Evolutionary conservation across 164 flowering plant species (phyloP).

Genomic region (Kingdonia uniflora): DNA sequence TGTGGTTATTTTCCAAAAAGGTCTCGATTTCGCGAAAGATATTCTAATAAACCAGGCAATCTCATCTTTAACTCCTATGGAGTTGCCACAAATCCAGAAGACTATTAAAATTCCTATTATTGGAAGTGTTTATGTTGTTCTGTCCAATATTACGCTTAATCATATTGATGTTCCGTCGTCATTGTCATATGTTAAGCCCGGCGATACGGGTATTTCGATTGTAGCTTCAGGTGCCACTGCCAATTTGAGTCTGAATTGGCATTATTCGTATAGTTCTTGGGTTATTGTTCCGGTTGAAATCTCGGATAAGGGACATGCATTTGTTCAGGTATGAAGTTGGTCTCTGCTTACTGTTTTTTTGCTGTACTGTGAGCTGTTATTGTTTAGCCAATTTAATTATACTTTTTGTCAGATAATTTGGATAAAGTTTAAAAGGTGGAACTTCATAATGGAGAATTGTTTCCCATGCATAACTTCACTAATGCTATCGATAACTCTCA

Average conservation of each 20-base stretch:
- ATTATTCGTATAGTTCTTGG: constrained; percentile 59
- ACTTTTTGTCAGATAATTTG: too few relatives aligned
- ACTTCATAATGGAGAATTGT: too few relatives aligned
- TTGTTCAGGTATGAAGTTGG: constrained; percentile 40
- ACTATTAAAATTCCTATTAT: constrained; percentile 47
- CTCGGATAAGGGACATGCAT: constrained; percentile 61
- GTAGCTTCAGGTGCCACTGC: constrained; percentile 60
- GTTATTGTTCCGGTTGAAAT: constrained; percentile 38
- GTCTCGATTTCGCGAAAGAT: constrained; percentile 66
- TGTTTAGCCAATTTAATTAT: too few relatives aligned
- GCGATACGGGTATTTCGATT: constrained; percentile 50
- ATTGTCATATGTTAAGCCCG: constrained; percentile 40
- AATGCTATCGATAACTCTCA: too few relatives aligned
- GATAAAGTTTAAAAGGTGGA: too few relatives aligned
- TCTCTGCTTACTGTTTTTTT: background rate
- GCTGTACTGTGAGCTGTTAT: too few relatives aligned
- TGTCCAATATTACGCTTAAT: constrained; percentile 50
- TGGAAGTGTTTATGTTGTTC: constrained; percentile 40
- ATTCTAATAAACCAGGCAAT: constrained; percentile 46
- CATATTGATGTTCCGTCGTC: constrained; percentile 34
- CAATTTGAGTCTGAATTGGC: constrained; percentile 68
- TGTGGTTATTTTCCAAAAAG: constrained; percentile 39
- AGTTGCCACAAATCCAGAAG: constrained; percentile 45
- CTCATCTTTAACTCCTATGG: constrained; percentile 47
- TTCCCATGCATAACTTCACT: too few relatives aligned